A percentile compares a stretch with the other conserved stretches of the same genome.
phyloP scores from a whole-genome alignment of 176 grass and related monocot species.

The Zizania latifolia region DNA sequence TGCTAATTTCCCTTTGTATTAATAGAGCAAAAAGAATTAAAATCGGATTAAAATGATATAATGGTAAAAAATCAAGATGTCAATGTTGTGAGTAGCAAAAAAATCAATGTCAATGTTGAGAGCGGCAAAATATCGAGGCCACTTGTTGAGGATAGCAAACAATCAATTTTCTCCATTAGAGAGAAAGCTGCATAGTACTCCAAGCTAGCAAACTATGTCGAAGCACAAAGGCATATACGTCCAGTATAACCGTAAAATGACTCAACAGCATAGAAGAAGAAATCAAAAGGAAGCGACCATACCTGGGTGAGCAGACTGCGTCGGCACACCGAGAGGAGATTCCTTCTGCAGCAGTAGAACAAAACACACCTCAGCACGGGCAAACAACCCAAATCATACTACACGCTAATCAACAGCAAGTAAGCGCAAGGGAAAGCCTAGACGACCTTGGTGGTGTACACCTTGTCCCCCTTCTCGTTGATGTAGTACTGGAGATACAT shows the following conservation, averaged over 20 bases:
- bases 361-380: not conserved
- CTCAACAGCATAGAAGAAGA: not conserved
- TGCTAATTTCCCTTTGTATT: too few species aligned
- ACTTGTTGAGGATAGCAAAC: too few species aligned
- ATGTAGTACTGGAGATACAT: conserved; percentile 96
- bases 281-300: not conserved
- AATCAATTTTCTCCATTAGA: too few species aligned
- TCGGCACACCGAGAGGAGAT: conserved; percentile 63
- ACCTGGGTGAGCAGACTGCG: conserved; percentile 90
- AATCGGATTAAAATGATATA: too few species aligned
- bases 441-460: conserved; percentile 86
- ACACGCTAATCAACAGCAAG: not conserved
- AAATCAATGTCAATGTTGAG: too few species aligned
- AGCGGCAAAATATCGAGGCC: too few species aligned
- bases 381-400: not conserved
- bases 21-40: too few species aligned
- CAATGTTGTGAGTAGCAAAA: too few species aligned
- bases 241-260: not conserved
- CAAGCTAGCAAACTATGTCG: not conserved
- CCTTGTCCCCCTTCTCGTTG: conserved; percentile 91
- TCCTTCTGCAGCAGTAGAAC: conserved; percentile 46
- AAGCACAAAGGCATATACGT: not conserved
- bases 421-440: not conserved
- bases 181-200: not conserved
- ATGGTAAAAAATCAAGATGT: too few species aligned